Evolutionary conservation across 2,329 filamentous ascomycete species (phyloP).

Genomic region (Hymenoscyphus albidus): DNA sequence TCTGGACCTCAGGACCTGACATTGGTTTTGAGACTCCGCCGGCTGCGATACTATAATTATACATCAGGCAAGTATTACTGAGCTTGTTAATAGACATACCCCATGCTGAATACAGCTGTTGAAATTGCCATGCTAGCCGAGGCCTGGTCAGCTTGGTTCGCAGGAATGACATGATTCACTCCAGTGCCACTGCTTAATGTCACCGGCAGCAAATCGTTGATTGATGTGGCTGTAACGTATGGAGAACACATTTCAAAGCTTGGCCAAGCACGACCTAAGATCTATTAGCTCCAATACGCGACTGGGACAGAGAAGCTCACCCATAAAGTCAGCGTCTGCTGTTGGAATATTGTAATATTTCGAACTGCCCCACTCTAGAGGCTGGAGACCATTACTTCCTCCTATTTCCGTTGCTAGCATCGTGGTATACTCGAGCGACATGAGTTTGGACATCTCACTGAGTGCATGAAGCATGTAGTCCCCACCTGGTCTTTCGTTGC

Average conservation of each 20-base stretch:
- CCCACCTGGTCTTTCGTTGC: constrained; percentile 41
- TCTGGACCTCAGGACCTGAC: constrained; percentile 36
- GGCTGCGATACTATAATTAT: constrained; percentile 21
- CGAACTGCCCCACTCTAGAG: constrained; percentile 28
- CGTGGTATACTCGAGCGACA: constrained; percentile 33
- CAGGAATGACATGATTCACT: background rate
- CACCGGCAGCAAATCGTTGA: constrained; percentile 6
- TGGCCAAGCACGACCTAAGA: constrained; percentile 41
- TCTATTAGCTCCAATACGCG: background rate
- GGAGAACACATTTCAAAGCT: constrained; percentile 45
- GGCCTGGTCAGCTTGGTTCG: background rate
- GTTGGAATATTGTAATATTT: constrained; percentile 37
- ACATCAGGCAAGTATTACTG: background rate
- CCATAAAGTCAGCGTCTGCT: constrained; percentile 44
- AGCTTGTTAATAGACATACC: background rate
- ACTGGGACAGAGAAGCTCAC: background rate
- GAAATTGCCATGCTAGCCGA: background rate
- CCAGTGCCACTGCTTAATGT: constrained; percentile 2
- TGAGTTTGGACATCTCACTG: constrained; percentile 37
- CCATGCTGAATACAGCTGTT: background rate
- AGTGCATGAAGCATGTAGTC: constrained; percentile 40
- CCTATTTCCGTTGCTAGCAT: constrained; percentile 42
- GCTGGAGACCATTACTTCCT: constrained; percentile 39
- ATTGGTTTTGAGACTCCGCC: constrained; percentile 41
- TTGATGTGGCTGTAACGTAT: constrained; percentile 31